Conservation (phyloP, 805 yeast genomes). For the Cyberlindnera suaveolens region DNA sequence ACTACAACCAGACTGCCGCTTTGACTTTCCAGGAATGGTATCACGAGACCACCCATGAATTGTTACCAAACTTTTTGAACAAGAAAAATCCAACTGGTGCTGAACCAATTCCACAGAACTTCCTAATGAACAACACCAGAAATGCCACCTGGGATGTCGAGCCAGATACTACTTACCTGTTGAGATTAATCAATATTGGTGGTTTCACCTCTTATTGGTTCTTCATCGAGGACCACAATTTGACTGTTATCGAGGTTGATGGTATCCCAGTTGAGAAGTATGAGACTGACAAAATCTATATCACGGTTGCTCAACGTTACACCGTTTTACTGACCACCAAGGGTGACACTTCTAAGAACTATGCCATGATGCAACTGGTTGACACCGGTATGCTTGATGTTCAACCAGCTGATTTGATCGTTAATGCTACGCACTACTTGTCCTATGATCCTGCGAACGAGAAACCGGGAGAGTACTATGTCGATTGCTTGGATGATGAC, state of each 20-base stretch:
- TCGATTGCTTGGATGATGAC: slow-evolving; percentile 42
- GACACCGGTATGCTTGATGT: slow-evolving; percentile 82
- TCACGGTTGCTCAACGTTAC: slow-evolving; percentile 91
- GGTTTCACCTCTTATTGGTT: slow-evolving; percentile 89
- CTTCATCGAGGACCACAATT: slow-evolving; percentile 81
- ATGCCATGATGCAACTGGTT: slow-evolving; percentile 73
- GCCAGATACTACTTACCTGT: slow-evolving; percentile 79
- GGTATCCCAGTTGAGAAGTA: slow-evolving; percentile 80
- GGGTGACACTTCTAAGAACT: slow-evolving; percentile 55
- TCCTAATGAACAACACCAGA: slow-evolving; percentile 76
- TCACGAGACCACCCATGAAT: slow-evolving; percentile 48
- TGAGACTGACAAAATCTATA: slow-evolving; percentile 63
- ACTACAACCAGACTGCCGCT: slow-evolving; percentile 74
- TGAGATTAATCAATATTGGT: slow-evolving; percentile 81
- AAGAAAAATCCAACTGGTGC: slow-evolving; percentile 94
- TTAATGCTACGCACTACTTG: slow-evolving; percentile 74
- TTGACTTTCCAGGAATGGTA: slow-evolving; percentile 84
- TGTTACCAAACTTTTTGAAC: slow-evolving; percentile 52
- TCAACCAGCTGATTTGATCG: slow-evolving; percentile 53
- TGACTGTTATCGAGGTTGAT: slow-evolving; percentile 87
- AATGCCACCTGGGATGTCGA: slow-evolving; percentile 72
- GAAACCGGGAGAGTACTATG: slow-evolving; percentile 30
- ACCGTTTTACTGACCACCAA: slow-evolving; percentile 74
- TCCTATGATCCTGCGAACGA: slow-evolving; percentile 46
- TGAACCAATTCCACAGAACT: slow-evolving; percentile 86